Evolutionary conservation across 192 early-diverging fungal species (phyloP).

Genomic region (Backusella parvicylindrica): DNA sequence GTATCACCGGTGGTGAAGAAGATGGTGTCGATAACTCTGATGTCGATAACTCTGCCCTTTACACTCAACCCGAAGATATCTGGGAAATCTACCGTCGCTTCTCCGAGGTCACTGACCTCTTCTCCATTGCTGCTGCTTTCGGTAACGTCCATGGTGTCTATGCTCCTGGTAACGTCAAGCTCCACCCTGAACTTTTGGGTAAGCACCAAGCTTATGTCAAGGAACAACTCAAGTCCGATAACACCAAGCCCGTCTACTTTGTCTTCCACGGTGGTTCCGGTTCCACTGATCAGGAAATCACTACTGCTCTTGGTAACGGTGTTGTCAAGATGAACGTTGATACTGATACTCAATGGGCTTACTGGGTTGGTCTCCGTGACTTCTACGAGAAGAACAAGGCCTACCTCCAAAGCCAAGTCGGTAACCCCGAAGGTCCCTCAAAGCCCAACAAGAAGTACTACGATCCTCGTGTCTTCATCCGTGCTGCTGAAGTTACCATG

Average conservation of each 20-base stretch:
- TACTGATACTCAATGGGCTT: constrained; percentile 98
- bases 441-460: constrained; percentile 99
- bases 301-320: constrained; percentile 40
- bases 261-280: constrained; percentile 99
- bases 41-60: constrained; percentile 87
- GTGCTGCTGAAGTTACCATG: constrained; percentile 89
- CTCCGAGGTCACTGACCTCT: constrained; percentile 78
- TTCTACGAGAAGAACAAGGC: constrained; percentile 88
- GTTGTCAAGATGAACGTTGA: constrained; percentile 99
- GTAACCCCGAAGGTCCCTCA: constrained; percentile 92
- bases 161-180: constrained; percentile 93
- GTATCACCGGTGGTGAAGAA: constrained; percentile 98
- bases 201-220: constrained; percentile 85
- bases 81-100: constrained; percentile 93
- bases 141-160: constrained; percentile 72
- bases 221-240: constrained; percentile 54
- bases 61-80: constrained; percentile 96
- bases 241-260: constrained; percentile 85
- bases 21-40: constrained; percentile 96
- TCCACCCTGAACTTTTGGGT: constrained; percentile 88
- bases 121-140: constrained; percentile 84
- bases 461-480: constrained; percentile 92
- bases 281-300: constrained; percentile 31
- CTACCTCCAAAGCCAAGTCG: constrained; percentile 89
- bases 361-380: constrained; percentile 83